Conservation (phyloP, 176 grass and related monocot species). For the Themeda triandra region DNA sequence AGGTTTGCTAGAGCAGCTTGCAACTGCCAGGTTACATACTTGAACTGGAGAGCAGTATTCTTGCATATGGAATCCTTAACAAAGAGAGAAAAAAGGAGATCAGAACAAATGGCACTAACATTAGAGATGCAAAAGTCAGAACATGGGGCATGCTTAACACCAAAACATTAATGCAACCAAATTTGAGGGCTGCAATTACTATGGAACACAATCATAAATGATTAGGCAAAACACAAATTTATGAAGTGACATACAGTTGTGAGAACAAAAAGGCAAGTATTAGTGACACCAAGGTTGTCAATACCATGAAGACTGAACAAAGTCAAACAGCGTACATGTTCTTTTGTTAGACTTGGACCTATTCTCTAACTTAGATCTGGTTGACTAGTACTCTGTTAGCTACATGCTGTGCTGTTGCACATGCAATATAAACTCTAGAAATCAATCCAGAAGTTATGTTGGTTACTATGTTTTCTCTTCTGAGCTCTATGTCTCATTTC, state of each 20-base stretch:
- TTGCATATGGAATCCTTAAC: slow-evolving; percentile 51
- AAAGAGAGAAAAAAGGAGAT: slow-evolving; percentile 24
- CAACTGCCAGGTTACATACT: slow-evolving; percentile 81
- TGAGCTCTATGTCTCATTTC: background rate
- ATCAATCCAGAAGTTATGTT: background rate
- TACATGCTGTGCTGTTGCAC: background rate
- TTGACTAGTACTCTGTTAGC: background rate
- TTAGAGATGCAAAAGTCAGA: background rate
- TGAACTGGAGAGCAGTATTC: slow-evolving; percentile 63
- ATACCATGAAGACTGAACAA: background rate
- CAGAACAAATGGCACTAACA: slow-evolving; percentile 10
- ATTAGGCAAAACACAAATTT: background rate
- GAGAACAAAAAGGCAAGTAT: slow-evolving; percentile 8
- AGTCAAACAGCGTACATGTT: background rate
- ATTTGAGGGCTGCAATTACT: background rate
- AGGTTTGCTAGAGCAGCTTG: slow-evolving; percentile 63
- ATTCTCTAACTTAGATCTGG: background rate
- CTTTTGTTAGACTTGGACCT: background rate
- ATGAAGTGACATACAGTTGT: background rate
- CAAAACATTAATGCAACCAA: background rate
- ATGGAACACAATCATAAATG: background rate
- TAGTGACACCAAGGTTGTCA: background rate
- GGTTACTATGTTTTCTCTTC: background rate
- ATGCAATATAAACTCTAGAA: background rate
- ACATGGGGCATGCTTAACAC: background rate